These are phyloP conservation scores for Mortierella sp. DNA, from an alignment of 371 early-diverging fungal genomes.

Conservation along the genomic window DNA sequence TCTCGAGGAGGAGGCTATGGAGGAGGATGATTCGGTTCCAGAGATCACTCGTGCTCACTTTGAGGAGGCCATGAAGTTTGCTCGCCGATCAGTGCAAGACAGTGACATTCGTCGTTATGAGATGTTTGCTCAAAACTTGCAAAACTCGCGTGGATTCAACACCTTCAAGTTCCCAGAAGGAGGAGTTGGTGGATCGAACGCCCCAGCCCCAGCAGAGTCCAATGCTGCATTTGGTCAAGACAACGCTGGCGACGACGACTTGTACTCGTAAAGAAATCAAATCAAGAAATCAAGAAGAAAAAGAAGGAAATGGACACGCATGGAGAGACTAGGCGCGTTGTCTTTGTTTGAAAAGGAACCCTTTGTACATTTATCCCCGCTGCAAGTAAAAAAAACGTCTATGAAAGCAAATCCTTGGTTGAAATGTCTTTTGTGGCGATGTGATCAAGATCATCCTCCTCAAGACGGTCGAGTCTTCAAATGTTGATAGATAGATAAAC, in stretches of 20 bases:
- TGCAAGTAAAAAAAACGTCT: too few species aligned
- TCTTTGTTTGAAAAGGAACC: too few species aligned
- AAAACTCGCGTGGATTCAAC: constrained; percentile 93
- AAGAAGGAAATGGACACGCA: too few species aligned
- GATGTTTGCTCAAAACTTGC: constrained; percentile 98
- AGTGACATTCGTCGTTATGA: constrained; percentile 99
- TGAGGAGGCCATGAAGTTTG: constrained; percentile 98
- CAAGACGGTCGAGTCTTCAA: too few species aligned
- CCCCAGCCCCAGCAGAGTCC: constrained; percentile 47
- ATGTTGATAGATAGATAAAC: too few species aligned
- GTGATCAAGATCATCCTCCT: too few species aligned
- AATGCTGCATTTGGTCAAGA: constrained; percentile 59
- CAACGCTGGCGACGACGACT: constrained; percentile 59
- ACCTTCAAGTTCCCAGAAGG: constrained; percentile 95
- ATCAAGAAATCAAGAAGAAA: not conserved
- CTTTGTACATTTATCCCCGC: not conserved
- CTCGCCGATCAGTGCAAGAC: constrained; percentile 97
- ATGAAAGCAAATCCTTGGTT: too few species aligned
- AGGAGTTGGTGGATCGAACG: constrained; percentile 60
- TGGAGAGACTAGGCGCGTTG: too few species aligned
- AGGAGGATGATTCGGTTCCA: constrained; percentile 89
- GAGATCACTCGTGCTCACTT: constrained; percentile 96
- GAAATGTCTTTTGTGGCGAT: too few species aligned
- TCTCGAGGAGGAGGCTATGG: constrained; percentile 83
- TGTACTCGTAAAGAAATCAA: constrained; percentile 60